Conservation (phyloP, 306 rosid species). For the Arachis stenosperma region DNA sequence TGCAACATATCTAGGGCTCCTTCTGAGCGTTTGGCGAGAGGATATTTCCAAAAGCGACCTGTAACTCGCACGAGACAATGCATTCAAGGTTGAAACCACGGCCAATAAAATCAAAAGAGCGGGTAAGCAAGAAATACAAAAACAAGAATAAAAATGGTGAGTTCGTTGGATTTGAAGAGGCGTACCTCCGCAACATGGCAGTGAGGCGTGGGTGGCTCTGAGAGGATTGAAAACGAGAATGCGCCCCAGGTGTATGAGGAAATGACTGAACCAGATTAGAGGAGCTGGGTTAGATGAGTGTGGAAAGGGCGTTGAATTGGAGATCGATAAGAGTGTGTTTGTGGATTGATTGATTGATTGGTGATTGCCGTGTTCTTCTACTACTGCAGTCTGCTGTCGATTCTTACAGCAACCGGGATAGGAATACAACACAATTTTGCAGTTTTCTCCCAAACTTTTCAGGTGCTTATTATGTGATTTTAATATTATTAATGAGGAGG, state of each 20-base stretch:
- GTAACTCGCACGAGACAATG: constrained; percentile 27
- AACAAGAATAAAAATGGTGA: neutral
- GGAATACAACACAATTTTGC: neutral
- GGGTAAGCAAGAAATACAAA: neutral
- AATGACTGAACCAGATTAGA: constrained; percentile 17
- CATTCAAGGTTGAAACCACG: constrained; percentile 11
- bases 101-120: constrained; percentile 18
- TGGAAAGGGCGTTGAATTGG: neutral
- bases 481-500: too few species aligned
- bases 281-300: neutral
- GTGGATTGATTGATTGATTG: neutral
- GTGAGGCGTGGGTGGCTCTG: constrained; percentile 21
- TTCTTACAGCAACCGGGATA: too few species aligned
- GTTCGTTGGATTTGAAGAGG: neutral
- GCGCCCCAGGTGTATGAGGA: constrained; percentile 15
- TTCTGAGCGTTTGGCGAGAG: constrained; percentile 54
- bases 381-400: too few species aligned
- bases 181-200: constrained; percentile 65
- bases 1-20: constrained; percentile 59
- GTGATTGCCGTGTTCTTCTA: too few species aligned
- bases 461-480: neutral
- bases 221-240: neutral
- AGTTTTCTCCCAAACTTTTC: neutral
- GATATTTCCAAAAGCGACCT: constrained; percentile 78
- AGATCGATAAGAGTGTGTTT: neutral